These are phyloP conservation scores for Clitoria ternatea DNA, from an alignment of 306 rosid species.

Conservation along the genomic window DNA sequence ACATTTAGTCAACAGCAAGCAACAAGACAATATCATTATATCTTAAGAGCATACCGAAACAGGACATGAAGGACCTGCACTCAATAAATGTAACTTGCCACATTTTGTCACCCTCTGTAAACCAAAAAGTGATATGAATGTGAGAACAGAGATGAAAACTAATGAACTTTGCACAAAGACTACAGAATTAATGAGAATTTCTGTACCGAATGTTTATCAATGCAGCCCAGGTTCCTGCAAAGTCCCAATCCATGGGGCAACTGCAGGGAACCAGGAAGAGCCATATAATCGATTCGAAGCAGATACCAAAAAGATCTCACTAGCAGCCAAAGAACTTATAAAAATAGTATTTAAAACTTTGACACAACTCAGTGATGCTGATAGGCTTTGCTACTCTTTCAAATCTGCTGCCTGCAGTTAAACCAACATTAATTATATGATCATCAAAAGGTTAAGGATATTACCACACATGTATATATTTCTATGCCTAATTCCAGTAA, in stretches of 20 bases:
- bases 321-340: constrained; percentile 22
- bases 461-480: background rate
- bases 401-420: constrained; percentile 31
- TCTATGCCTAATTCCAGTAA: background rate
- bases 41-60: constrained; percentile 41
- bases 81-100: constrained; percentile 33
- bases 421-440: constrained; percentile 18
- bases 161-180: background rate
- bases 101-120: constrained; percentile 46
- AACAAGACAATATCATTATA: background rate
- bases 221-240: constrained; percentile 52
- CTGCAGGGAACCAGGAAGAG: constrained; percentile 79
- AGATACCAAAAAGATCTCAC: constrained; percentile 27
- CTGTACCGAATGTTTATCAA: constrained; percentile 51
- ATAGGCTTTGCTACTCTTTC: constrained; percentile 25
- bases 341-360: constrained; percentile 15
- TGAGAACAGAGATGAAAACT: constrained; percentile 3
- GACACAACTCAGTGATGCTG: constrained; percentile 16
- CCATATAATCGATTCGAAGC: constrained; percentile 53
- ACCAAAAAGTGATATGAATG: constrained; percentile 23
- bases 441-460: constrained; percentile 12
- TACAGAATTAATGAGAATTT: background rate
- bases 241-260: constrained; percentile 67
- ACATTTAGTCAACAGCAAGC: background rate
- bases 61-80: constrained; percentile 36